phyloP scores from a whole-genome alignment of 208 protist species.

The Giardia muris region DNA sequence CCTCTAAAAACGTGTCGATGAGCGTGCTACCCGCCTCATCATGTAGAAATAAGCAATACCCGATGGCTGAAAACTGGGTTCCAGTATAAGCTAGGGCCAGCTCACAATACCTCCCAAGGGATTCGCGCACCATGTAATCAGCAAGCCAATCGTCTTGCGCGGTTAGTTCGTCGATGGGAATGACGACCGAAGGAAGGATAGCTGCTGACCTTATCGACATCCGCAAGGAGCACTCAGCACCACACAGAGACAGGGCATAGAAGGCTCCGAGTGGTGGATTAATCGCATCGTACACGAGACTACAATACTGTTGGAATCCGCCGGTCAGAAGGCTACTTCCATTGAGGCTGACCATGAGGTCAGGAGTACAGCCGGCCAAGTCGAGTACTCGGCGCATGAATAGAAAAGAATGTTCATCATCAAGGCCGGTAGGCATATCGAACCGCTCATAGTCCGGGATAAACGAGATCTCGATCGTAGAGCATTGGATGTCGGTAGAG shows the following conservation, averaged over 20 bases:
- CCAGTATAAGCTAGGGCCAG: too few relatives aligned
- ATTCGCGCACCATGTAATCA: too few relatives aligned
- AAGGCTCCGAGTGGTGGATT: not conserved
- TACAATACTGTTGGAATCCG: conserved; percentile 85
- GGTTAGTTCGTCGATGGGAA: not conserved
- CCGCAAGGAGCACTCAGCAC: not conserved
- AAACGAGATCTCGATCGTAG: conserved; percentile 94
- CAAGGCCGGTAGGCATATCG: conserved; percentile 69
- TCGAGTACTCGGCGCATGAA: conserved; percentile 91
- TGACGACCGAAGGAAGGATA: not conserved
- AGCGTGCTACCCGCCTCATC: conserved; percentile 82
- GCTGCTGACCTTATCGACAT: not conserved
- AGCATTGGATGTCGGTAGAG: conserved; percentile 44
- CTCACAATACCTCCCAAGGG: too few relatives aligned
- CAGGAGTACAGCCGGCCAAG: conserved; percentile 64
- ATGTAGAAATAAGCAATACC: conserved; percentile 60
- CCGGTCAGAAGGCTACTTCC: conserved; percentile 61
- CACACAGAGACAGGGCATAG: not conserved
- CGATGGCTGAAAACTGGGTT: conserved; percentile 84
- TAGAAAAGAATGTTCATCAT: conserved; percentile 80
- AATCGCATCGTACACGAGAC: conserved; percentile 71
- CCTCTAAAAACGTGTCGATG: too few relatives aligned
- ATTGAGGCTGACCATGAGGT: conserved; percentile 65
- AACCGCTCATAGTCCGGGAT: conserved; percentile 88
- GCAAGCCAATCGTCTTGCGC: not conserved